Evolutionary conservation across 352 stramenopile species (phyloP).

Genomic region (Pythium guiyangense): DNA sequence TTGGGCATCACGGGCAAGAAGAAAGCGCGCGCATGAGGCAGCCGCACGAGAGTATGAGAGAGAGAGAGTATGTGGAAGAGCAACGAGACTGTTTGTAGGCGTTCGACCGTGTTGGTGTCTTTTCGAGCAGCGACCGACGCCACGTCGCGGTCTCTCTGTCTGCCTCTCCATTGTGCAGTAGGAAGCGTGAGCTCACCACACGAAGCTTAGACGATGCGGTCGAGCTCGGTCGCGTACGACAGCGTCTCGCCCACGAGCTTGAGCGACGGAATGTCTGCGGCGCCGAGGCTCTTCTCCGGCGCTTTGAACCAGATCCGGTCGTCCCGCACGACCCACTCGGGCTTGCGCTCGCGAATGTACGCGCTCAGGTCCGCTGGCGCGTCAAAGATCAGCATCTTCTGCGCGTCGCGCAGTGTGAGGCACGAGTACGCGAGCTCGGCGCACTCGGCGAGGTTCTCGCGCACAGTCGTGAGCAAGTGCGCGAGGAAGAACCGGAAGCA

Average conservation of each 20-base stretch:
- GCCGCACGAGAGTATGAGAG: not conserved
- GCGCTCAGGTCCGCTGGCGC: slow-evolving; percentile 66
- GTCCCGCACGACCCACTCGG: slow-evolving; percentile 90
- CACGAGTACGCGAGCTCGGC: slow-evolving; percentile 93
- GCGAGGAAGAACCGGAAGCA: slow-evolving; percentile 94
- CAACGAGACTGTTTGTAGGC: not conserved
- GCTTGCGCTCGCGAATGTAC: slow-evolving; percentile 86
- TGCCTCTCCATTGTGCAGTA: not conserved
- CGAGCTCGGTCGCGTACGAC: slow-evolving; percentile 94
- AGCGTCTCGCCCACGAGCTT: slow-evolving; percentile 93
- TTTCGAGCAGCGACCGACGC: not conserved
- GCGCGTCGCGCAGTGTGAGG: slow-evolving; percentile 81
- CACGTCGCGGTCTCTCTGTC: not conserved
- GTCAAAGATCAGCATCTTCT: slow-evolving; percentile 93
- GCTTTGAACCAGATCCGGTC: slow-evolving; percentile 89
- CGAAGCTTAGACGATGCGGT: slow-evolving; percentile 83
- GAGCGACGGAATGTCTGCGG: slow-evolving; percentile 92
- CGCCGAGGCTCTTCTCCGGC: slow-evolving; percentile 79
- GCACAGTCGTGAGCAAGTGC: slow-evolving; percentile 91
- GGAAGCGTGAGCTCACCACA: not conserved
- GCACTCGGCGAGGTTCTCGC: slow-evolving; percentile 95
- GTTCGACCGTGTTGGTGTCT: slow-evolving; percentile 2
- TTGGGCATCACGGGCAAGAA: slow-evolving; percentile 24
- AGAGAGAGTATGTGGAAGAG: not conserved
- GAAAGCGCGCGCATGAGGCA: slow-evolving; percentile 22